phyloP scores from a whole-genome alignment of 2,329 filamentous ascomycete species.

The Blastomyces silverae region DNA sequence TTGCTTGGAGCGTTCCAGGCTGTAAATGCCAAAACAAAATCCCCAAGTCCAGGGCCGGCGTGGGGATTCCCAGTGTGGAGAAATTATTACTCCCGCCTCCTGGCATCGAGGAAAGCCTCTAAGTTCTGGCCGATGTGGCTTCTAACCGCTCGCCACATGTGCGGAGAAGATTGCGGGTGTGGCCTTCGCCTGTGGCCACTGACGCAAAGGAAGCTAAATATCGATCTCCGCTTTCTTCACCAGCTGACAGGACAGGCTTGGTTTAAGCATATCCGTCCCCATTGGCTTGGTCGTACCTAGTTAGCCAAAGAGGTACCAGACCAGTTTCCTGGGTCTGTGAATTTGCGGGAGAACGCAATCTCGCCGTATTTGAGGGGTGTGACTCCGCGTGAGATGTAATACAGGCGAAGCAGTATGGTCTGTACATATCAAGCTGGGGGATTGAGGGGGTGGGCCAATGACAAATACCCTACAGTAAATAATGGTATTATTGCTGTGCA shows the following conservation, averaged over 20 bases:
- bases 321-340: conserved; percentile 8
- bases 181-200: conserved; percentile 1
- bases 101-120: not conserved
- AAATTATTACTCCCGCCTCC: not conserved
- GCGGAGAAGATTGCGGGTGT: conserved; percentile 12
- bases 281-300: conserved; percentile 2
- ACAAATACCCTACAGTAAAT: not conserved
- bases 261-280: not conserved
- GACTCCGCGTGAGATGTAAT: no score
- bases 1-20: not conserved
- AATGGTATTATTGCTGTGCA: not conserved
- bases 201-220: not conserved
- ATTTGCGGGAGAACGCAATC: not conserved
- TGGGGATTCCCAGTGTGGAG: not conserved
- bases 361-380: not conserved
- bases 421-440: not conserved
- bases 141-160: conserved; percentile 4
- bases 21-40: not conserved
- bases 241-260: conserved; percentile 5
- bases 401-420: not conserved
- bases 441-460: not conserved
- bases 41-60: not conserved
- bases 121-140: conserved; percentile 7
- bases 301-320: conserved; percentile 2
- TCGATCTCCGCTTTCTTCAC: not conserved